These are phyloP conservation scores for Russula olivacea DNA, from an alignment of 768 basidiomycete genomes.

Conservation along the genomic window DNA sequence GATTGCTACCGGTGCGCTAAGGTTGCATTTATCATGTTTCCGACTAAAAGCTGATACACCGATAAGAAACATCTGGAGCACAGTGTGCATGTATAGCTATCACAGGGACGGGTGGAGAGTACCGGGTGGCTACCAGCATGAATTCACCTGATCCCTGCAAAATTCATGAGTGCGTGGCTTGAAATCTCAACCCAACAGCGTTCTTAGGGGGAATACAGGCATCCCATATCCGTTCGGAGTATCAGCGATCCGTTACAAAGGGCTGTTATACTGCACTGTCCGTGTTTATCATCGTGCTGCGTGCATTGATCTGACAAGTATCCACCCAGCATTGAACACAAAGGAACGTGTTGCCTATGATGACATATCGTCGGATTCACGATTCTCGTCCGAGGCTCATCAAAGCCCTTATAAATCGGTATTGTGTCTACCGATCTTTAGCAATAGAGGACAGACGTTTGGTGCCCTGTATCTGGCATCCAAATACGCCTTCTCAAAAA, in stretches of 20 bases:
- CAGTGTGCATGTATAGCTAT: conserved; percentile 65
- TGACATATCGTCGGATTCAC: conserved; percentile 57
- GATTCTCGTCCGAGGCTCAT: conserved; percentile 62
- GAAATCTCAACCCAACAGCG: background rate
- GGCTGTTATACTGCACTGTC: conserved; percentile 62
- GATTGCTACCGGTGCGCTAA: conserved; percentile 52
- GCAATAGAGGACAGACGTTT: conserved; percentile 70
- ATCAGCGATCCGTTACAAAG: conserved; percentile 58
- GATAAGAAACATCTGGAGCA: conserved; percentile 55
- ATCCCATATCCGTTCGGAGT: conserved; percentile 52
- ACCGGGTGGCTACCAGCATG: conserved; percentile 65
- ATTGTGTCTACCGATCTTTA: conserved; percentile 65
- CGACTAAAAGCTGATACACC: background rate
- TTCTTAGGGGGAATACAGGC: conserved; percentile 34
- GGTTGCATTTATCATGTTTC: background rate
- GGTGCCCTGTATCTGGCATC: conserved; percentile 65
- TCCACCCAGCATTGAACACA: conserved; percentile 50
- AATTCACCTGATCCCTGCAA: conserved; percentile 52
- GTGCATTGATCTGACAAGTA: background rate
- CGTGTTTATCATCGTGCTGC: conserved; percentile 25
- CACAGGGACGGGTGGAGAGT: conserved; percentile 63
- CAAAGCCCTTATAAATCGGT: conserved; percentile 56
- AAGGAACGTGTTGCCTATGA: conserved; percentile 56
- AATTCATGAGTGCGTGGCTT: conserved; percentile 55
- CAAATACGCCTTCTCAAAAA: conserved; percentile 56